These are phyloP conservation scores for Thymus quinquecostatus DNA, from an alignment of 257 asterid species.

Conservation along the genomic window DNA sequence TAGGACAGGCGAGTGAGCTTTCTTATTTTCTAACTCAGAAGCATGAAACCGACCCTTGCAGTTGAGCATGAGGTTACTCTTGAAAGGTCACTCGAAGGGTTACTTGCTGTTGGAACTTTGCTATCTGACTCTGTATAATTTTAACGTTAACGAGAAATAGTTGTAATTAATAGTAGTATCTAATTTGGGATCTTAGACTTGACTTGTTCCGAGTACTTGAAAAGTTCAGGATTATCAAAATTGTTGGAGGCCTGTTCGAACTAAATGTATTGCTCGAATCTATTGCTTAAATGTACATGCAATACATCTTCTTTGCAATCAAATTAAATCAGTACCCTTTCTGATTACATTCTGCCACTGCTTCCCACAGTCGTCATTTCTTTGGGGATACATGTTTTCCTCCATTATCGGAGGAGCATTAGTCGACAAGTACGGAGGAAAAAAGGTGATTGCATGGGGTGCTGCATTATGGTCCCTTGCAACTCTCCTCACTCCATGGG, in stretches of 20 bases:
- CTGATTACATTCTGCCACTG: conserved; percentile 31
- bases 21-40: background rate
- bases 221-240: background rate
- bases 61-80: background rate
- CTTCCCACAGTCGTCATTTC: conserved; percentile 80
- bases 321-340: background rate
- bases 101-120: conserved; percentile 4
- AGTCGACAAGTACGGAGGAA: conserved; percentile 91
- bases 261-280: background rate
- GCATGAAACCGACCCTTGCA: background rate
- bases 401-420: conserved; percentile 92
- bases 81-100: background rate
- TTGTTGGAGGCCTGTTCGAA: background rate
- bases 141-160: background rate
- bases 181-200: background rate
- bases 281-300: background rate
- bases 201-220: background rate
- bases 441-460: conserved; percentile 87
- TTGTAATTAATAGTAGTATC: background rate
- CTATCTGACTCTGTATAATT: background rate
- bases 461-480: conserved; percentile 94
- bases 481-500: conserved; percentile 93
- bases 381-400: conserved; percentile 97
- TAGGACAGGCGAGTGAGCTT: background rate
- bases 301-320: background rate